Evolutionary conservation across 306 rosid genomes (phyloP).

Genomic region (Parietaria judaica): DNA sequence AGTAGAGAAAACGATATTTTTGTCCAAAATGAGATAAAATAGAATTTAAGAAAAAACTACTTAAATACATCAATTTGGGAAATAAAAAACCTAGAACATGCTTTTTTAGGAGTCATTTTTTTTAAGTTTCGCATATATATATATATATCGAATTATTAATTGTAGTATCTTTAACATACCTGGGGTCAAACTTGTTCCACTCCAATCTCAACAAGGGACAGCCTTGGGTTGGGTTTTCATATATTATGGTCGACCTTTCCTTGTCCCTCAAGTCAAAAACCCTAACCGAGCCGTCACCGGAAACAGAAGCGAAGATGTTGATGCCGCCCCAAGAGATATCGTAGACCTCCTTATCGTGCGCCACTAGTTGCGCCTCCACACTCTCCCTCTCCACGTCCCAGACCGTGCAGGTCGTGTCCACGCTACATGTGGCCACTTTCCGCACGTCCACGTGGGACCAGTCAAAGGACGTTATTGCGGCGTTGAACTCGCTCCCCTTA

Average conservation of each 20-base stretch:
- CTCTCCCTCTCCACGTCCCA: conserved; percentile 57
- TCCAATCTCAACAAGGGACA: conserved; percentile 48
- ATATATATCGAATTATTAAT: too few species aligned
- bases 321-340: conserved; percentile 71
- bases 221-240: conserved; percentile 39
- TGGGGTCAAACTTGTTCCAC: conserved; percentile 60
- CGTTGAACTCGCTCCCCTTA: conserved; percentile 38
- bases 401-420: conserved; percentile 50
- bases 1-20: too few species aligned
- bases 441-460: conserved; percentile 39
- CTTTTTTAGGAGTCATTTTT: too few species aligned
- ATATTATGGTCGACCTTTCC: conserved; percentile 57
- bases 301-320: conserved; percentile 57
- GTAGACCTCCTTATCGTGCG: conserved; percentile 63
- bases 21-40: too few species aligned
- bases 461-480: conserved; percentile 50
- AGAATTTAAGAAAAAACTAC: too few species aligned
- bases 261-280: conserved; percentile 58
- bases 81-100: too few species aligned
- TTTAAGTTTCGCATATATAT: too few species aligned
- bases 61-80: too few species aligned
- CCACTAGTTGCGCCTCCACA: conserved; percentile 55
- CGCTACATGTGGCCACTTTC: conserved; percentile 39
- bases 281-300: conserved; percentile 63
- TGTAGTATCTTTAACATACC: conserved; percentile 13